These are phyloP conservation scores for Oxyria digyna DNA, from an alignment of 148 eudicot species.

Conservation along the genomic window DNA sequence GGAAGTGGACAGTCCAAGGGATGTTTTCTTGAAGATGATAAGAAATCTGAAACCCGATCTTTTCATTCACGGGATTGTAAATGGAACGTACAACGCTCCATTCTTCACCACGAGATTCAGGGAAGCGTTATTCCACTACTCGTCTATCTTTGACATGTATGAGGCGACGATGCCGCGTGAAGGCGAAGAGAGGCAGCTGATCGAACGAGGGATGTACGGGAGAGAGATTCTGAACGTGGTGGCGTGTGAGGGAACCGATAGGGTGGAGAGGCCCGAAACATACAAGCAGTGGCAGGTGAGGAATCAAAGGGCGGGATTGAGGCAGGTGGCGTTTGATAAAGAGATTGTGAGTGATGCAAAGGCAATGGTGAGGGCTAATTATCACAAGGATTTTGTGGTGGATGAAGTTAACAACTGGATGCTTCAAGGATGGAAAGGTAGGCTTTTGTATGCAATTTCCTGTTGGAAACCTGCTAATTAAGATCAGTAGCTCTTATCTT, in stretches of 20 bases:
- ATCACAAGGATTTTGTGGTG: slow-evolving; percentile 8
- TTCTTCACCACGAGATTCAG: slow-evolving; percentile 12
- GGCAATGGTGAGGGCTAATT: slow-evolving; percentile 10
- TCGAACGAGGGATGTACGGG: slow-evolving; percentile 10
- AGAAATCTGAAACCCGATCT: slow-evolving; percentile 10
- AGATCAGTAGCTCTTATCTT: background rate
- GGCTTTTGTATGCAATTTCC: slow-evolving; percentile 12
- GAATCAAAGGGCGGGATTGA: slow-evolving; percentile 5
- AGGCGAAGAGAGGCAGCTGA: slow-evolving; percentile 3
- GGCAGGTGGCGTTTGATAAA: slow-evolving; percentile 5
- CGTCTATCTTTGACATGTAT: slow-evolving; percentile 8
- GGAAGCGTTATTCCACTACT: slow-evolving; percentile 13
- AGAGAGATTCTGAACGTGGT: slow-evolving; percentile 9
- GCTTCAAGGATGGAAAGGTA: slow-evolving; percentile 16
- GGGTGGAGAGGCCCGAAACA: slow-evolving; percentile 15
- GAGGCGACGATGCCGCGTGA: slow-evolving; percentile 15
- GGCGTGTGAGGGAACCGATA: slow-evolving; percentile 12
- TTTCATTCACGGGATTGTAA: slow-evolving; percentile 15
- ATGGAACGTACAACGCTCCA: slow-evolving; percentile 12
- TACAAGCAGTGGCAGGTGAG: slow-evolving; percentile 14
- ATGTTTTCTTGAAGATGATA: slow-evolving; percentile 14
- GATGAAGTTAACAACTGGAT: slow-evolving; percentile 10
- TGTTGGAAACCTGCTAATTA: slow-evolving; percentile 10
- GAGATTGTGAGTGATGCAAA: slow-evolving; percentile 6
- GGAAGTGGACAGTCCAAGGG: slow-evolving; percentile 15